A percentile compares a stretch with the other conserved stretches of the same genome.
Evolutionary conservation across 2,329 filamentous ascomycete genomes (phyloP).

Genomic region (Emmonsiellopsis sp.): DNA sequence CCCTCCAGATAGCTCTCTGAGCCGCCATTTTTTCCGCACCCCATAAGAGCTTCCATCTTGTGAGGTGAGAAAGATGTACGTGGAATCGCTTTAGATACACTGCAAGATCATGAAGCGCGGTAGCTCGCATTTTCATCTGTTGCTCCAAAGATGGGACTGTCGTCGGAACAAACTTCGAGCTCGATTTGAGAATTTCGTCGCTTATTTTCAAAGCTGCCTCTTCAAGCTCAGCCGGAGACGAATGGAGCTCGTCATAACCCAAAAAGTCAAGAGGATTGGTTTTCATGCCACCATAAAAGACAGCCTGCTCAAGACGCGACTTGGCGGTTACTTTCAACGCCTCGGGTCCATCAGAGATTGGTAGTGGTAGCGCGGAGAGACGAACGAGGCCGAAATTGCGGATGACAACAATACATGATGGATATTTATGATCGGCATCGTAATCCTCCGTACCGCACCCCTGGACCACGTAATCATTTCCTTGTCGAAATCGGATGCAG

Average conservation of each 20-base stretch:
- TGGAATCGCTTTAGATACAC: slow-evolving; percentile 57
- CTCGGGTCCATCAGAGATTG: slow-evolving; percentile 40
- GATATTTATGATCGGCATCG: slow-evolving; percentile 27
- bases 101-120: slow-evolving; percentile 67
- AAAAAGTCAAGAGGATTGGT: slow-evolving; percentile 85
- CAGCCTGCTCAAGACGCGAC: slow-evolving; percentile 85
- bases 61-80: slow-evolving; percentile 55
- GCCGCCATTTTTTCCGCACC: slow-evolving; percentile 85
- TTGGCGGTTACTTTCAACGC: slow-evolving; percentile 60
- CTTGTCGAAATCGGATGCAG: slow-evolving; percentile 64
- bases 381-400: slow-evolving; percentile 51
- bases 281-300: slow-evolving; percentile 77
- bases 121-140: slow-evolving; percentile 64
- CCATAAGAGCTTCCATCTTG: slow-evolving; percentile 74
- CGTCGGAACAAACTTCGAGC: slow-evolving; percentile 63
- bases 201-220: slow-evolving; percentile 71
- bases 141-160: slow-evolving; percentile 69
- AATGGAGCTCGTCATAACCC: slow-evolving; percentile 56
- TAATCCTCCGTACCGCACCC: slow-evolving; percentile 41
- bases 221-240: slow-evolving; percentile 61
- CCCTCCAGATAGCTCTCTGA: slow-evolving; percentile 68
- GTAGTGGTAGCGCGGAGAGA: slow-evolving; percentile 34
- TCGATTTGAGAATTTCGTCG: slow-evolving; percentile 69
- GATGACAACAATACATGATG: slow-evolving; percentile 46
- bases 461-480: slow-evolving; percentile 40